Base-by-base conservation (phyloP, 1,284 basidiomycete species). In the Gomphus bonarii region DNA sequence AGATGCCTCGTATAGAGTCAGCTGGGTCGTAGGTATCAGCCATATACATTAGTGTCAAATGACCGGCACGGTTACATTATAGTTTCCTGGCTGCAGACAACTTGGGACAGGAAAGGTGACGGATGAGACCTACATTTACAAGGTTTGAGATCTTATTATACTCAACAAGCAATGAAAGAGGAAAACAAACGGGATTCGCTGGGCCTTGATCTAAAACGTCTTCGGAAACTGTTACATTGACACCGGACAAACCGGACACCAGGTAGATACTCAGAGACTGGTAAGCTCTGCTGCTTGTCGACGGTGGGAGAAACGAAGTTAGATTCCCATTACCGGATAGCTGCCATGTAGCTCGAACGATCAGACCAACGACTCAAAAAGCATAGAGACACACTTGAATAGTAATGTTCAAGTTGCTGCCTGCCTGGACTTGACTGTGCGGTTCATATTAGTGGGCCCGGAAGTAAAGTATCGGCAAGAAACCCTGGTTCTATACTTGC, bases 1-100 rank as follows among this genome's bases (percentile, higher is more conserved):
- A 4, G 74, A 72, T 6, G 61, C 60, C 61, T 80, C 78, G 60
- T 80, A 79, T 50, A 78, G 67, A 14, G 77, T 78, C 48, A 79
- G 66, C 77, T 79, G 56, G 40, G 4, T 20, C 18, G 14, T 3
- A 14, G 31, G 6, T 20, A 20, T 42, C 12, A 42, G 40, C 14
- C 31, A 16, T 42, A 12, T 4, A 6, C 12, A 14, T 42, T 6
- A 42, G 5, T 16, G 38, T 35, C 1, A 35, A 50, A 11, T n/a
- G 18, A 35, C 25, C 22, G 14, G 8, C 36, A 18, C 14, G 63
- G 73, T 59, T 58, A 78, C 77, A 61, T 80, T 80, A 61, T 81
- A 81, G 20, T 67, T 54, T 31, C 78, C 79, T n/a, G 69, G 59
- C 3, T 69, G 65, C 7, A 79, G 61, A 61, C 78, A 80, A 3